Base-by-base conservation (phyloP, 1,284 basidiomycete genomes). In the Rhodotorula sp. region DNA sequence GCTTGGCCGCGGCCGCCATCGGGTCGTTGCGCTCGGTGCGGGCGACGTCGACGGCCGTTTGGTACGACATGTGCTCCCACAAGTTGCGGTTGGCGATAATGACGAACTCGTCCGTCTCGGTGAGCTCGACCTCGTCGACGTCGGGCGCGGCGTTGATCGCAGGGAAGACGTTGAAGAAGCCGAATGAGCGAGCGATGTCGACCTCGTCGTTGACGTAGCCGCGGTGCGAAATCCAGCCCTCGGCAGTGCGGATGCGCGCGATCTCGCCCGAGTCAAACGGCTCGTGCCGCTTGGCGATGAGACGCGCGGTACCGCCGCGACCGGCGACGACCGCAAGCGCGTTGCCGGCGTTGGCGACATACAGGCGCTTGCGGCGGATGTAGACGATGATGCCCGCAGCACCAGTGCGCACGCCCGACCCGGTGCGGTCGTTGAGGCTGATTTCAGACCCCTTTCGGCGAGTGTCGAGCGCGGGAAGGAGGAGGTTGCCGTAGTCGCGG, bases 11-110 rank as follows among this genome's bases (percentile, higher is more conserved):
- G 7, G 97, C 96, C 78, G 95, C 89, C 93, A 97, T 97, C 0
- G 95, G 93, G 80, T 98, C 92, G 23, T 87, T 86, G 44, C 88
- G 84, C 80, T 93, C 91, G 14, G 88, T 88, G 41, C 96, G 88
- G 2, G 94, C 96, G 74, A 99, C 95, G 80, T 99, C 96, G 62
- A 99, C 93, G 0, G 97, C 97, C 0, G 92, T 96, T 82, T 98
- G 95, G 81, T 92, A 93, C 13, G 92, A 91, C 74, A 98, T 90
- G 77, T 89, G 92, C 78, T 96, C 91, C 97, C 97, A 99, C 50
- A 99, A 82, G 0, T 91, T 92, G 4, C 89, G 87, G 80, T 98
- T 99, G 52, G 91, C 96, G 72, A 99, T 87, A 81, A 99, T 97
- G 79, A 99, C 88, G 80, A 99, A 97, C 81, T 99, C 97, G 82